Evolutionary conservation across 1,139 yeast species (phyloP).

Genomic region (Saccharomyces hybrid): DNA sequence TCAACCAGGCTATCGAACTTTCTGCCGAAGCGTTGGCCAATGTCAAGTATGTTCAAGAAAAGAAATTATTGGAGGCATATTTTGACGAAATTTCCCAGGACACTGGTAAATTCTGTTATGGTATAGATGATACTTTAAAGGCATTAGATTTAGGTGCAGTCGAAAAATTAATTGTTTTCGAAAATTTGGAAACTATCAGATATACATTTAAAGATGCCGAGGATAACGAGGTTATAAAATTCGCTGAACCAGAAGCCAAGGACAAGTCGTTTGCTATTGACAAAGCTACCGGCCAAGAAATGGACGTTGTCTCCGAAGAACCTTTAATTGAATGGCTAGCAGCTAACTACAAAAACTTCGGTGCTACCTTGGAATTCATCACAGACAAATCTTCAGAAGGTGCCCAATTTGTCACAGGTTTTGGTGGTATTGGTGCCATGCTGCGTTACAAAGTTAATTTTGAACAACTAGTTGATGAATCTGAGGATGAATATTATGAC

Average conservation of each 20-base stretch:
- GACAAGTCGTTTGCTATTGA: constrained; percentile 75
- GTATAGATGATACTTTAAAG: constrained; percentile 91
- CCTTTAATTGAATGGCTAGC: constrained; percentile 94
- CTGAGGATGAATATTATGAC: constrained; percentile 84
- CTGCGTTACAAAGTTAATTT: constrained; percentile 94
- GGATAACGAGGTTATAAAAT: constrained; percentile 68
- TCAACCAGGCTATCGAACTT: constrained; percentile 95
- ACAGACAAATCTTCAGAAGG: constrained; percentile 97
- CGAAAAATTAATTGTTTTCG: constrained; percentile 86
- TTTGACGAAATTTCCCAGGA: constrained; percentile 97
- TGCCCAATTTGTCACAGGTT: constrained; percentile 94
- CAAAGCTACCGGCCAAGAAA: constrained; percentile 79
- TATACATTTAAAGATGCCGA: constrained; percentile 80
- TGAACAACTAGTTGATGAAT: constrained; percentile 85
- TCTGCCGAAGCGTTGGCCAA: constrained; percentile 95
- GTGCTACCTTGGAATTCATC: constrained; percentile 93
- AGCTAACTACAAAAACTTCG: constrained; percentile 86
- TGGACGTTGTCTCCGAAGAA: constrained; percentile 78
- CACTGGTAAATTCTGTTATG: constrained; percentile 94
- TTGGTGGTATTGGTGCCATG: constrained; percentile 97
- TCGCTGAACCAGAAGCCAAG: constrained; percentile 58
- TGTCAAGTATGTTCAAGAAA: constrained; percentile 96
- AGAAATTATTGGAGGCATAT: constrained; percentile 83
- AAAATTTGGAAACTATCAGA: constrained; percentile 78
- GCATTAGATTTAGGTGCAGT: constrained; percentile 95